Base-by-base conservation (phyloP, 2,329 filamentous ascomycete species). In the Hirsutella minnesotensis region DNA sequence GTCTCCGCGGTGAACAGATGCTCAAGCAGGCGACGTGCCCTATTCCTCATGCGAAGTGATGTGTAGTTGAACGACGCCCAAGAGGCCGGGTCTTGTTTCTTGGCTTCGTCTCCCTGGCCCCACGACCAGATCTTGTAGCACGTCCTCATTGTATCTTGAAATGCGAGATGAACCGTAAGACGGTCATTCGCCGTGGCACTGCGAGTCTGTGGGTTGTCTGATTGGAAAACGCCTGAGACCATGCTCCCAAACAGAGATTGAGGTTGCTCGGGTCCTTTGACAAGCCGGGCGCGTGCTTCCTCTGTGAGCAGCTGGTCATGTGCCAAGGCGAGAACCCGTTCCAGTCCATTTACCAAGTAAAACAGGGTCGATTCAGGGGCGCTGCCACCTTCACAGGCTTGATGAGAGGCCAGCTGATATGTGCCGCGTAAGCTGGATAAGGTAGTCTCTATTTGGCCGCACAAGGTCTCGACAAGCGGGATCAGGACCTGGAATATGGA, bases 41-140 rank as follows among this genome's bases (percentile, higher is more conserved):
- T 77, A 53, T 95, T 95, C 43, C 89, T 80, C 79, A 96, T 86
- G 20, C 89, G 82, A 41, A 95, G 64, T 9, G 89, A 94, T 2
- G 88, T 95, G 63, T 95, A 94, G 48, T 76, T 81, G 59, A 95
- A 94, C 1, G 89, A 95, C 9, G 88, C 86, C 5, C 72, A 72
- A 15, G 83, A 90, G 24, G 74, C 72, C 1, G 67, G 56, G 56
- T 94, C 84, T 43, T 83, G 77, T 19, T 66, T 63, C 8, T 59
- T 61, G 16, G 71, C 65, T 53, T 82, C 79, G 22, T 68, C 68
- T 3, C 74, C 74, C 55, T 82, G 77, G 5, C 84, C 86, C 90
- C 92, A 98, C 1, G 86, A 85, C 92, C 94, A 98, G 41, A 98
- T 95, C 12, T 73, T 79, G 58, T 94, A 94, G 61, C 89, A 95